A percentile compares a stretch with the other conserved stretches of the same genome.
phyloP scores from a whole-genome alignment of 805 yeast genomes.

The Jamesozyma piceae region DNA sequence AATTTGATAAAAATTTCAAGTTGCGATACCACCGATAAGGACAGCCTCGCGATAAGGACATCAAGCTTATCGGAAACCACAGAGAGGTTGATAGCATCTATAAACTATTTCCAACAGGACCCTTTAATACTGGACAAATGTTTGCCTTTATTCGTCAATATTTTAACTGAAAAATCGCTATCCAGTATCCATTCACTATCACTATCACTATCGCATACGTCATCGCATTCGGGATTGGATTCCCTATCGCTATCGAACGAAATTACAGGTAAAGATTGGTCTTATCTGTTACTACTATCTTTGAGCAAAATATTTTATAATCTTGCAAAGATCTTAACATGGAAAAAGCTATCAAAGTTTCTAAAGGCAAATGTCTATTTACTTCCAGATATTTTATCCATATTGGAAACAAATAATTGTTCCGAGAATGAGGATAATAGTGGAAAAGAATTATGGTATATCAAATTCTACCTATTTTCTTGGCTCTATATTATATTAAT shows the following conservation, averaged over 20 bases:
- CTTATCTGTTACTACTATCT: not conserved
- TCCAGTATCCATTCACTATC: not conserved
- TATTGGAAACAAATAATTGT: constrained; percentile 11
- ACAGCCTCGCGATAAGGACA: not conserved
- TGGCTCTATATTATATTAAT: constrained; percentile 67
- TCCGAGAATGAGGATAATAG: constrained; percentile 4
- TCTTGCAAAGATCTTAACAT: constrained; percentile 56
- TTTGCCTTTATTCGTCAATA: constrained; percentile 5
- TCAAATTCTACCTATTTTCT: constrained; percentile 42
- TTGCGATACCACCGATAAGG: not conserved
- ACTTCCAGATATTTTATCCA: constrained; percentile 32
- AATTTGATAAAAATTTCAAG: not conserved
- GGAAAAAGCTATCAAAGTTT: constrained; percentile 49
- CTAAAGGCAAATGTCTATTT: constrained; percentile 51
- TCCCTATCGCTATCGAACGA: not conserved
- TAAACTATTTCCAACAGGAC: constrained; percentile 24
- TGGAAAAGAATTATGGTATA: constrained; percentile 34
- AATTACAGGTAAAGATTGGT: not conserved
- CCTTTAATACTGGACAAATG: constrained; percentile 11
- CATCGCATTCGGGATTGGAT: too few relatives aligned
- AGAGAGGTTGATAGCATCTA: not conserved
- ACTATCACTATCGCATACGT: not conserved
- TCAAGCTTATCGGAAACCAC: not conserved
- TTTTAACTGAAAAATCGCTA: not conserved
- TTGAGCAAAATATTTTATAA: constrained; percentile 39